These are phyloP conservation scores for Hypomyces perniciosus DNA, from an alignment of 2,329 filamentous ascomycete species.

Conservation along the genomic window DNA sequence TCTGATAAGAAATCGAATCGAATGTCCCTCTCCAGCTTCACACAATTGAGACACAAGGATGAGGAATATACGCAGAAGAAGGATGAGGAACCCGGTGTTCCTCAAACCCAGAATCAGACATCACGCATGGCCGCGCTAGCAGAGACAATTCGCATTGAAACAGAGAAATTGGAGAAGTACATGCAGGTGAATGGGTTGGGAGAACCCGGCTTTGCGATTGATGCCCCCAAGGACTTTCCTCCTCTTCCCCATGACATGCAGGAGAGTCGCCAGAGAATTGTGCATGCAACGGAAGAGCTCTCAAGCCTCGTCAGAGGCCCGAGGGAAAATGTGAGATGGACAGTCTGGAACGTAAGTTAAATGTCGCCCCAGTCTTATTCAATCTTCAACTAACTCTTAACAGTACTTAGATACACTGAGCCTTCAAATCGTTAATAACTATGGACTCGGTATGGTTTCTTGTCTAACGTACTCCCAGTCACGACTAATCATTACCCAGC, in stretches of 20 bases:
- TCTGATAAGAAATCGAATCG: constrained; percentile 31
- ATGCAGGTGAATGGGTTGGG: constrained; percentile 36
- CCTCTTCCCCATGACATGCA: constrained; percentile 40
- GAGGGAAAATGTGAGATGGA: constrained; percentile 45
- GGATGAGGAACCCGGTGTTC: not conserved
- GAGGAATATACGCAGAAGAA: not conserved
- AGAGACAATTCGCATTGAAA: constrained; percentile 41
- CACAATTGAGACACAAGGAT: constrained; percentile 21
- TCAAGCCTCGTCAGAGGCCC: constrained; percentile 43
- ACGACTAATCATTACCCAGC: constrained; percentile 25
- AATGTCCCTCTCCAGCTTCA: constrained; percentile 26
- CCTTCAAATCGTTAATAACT: constrained; percentile 45
- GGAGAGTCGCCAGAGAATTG: constrained; percentile 39
- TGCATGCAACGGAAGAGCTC: constrained; percentile 44
- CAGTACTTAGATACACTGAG: constrained; percentile 47
- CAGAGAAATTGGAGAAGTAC: constrained; percentile 44
- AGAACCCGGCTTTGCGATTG: constrained; percentile 39
- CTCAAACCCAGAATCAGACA: constrained; percentile 15
- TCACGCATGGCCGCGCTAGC: constrained; percentile 42
- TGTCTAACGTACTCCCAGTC: not conserved
- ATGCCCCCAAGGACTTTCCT: constrained; percentile 41
- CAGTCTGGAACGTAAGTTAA: constrained; percentile 43
- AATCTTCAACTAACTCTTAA: not conserved
- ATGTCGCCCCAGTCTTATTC: not conserved
- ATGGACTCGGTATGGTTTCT: constrained; percentile 36